Evolutionary conservation across 305 asterid species (phyloP).

Genomic region (Fraxinus sp.): DNA sequence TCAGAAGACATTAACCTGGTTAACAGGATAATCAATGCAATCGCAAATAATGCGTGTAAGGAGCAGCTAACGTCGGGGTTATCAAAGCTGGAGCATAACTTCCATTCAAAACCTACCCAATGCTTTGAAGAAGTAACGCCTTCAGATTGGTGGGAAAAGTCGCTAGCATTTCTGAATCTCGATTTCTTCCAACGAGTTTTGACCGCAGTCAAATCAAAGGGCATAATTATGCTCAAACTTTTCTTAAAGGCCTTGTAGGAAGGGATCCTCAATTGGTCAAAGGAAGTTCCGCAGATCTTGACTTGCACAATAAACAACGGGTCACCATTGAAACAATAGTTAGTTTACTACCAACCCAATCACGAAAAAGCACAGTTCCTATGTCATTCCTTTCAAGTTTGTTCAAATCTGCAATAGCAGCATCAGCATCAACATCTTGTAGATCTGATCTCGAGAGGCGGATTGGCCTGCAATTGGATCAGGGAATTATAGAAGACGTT

Average conservation of each 20-base stretch:
- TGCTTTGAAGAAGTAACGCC: slow-evolving; percentile 51
- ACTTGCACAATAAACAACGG: slow-evolving; percentile 63
- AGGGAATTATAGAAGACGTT: slow-evolving; percentile 83
- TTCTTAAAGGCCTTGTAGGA: slow-evolving; percentile 59
- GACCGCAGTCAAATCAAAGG: slow-evolving; percentile 68
- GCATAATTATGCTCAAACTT: slow-evolving; percentile 80
- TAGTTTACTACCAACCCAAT: slow-evolving; percentile 64
- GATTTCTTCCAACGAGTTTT: slow-evolving; percentile 76
- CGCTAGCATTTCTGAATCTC: slow-evolving; percentile 53
- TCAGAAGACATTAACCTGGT: slow-evolving; percentile 67
- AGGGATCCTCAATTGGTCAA: slow-evolving; percentile 51
- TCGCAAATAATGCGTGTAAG: slow-evolving; percentile 79
- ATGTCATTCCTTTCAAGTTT: slow-evolving; percentile 79
- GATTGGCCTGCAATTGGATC: slow-evolving; percentile 82
- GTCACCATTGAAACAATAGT: slow-evolving; percentile 61
- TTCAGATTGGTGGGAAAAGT: slow-evolving; percentile 83
- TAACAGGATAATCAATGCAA: slow-evolving; percentile 52
- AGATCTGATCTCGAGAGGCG: slow-evolving; percentile 82
- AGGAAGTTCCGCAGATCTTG: slow-evolving; percentile 47
- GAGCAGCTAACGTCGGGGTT: slow-evolving; percentile 85
- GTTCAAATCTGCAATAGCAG: slow-evolving; percentile 63
- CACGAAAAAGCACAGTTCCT: slow-evolving; percentile 79
- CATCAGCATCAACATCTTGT: slow-evolving; percentile 66
- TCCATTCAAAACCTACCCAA: slow-evolving; percentile 38
- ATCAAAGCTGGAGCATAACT: slow-evolving; percentile 72